Conservation (phyloP, 257 asterid genomes). For the Ajuga chamaepitys region DNA sequence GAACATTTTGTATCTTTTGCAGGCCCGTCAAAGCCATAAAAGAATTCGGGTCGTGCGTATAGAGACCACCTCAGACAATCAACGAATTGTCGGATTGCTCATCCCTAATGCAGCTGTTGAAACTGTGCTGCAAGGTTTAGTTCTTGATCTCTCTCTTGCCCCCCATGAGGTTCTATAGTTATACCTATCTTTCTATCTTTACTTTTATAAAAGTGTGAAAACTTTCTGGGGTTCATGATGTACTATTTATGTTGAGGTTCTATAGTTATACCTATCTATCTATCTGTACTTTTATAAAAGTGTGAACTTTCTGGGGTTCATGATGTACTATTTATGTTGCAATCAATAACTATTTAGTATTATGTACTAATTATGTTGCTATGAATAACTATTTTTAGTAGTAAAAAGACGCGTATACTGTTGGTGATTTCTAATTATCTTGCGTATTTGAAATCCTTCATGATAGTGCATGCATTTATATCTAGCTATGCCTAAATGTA, state of each 20-base stretch:
- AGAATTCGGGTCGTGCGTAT: conserved; percentile 80
- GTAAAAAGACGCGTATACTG: background rate
- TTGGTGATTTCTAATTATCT: background rate
- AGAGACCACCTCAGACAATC: conserved; percentile 78
- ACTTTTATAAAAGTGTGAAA: background rate
- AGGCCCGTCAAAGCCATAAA: conserved; percentile 80
- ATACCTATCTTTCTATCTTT: background rate
- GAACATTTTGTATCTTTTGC: conserved; percentile 10
- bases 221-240: background rate
- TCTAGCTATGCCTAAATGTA: background rate
- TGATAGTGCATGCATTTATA: background rate
- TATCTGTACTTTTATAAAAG: background rate
- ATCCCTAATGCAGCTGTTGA: conserved; percentile 94
- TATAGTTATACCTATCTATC: too few relatives aligned
- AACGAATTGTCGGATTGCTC: conserved; percentile 77
- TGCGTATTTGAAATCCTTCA: background rate
- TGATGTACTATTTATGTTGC: background rate
- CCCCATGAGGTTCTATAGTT: background rate
- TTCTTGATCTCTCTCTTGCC: background rate
- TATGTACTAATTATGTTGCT: too few relatives aligned
- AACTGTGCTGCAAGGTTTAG: conserved; percentile 82
- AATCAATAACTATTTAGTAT: background rate
- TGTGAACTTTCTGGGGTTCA: background rate
- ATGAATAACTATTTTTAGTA: background rate
- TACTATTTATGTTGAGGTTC: background rate